A percentile compares a stretch with the other conserved stretches of the same genome.
These are phyloP conservation scores for Kwoniella heveanensis DNA, from an alignment of 768 basidiomycete genomes.

Conservation along the genomic window DNA sequence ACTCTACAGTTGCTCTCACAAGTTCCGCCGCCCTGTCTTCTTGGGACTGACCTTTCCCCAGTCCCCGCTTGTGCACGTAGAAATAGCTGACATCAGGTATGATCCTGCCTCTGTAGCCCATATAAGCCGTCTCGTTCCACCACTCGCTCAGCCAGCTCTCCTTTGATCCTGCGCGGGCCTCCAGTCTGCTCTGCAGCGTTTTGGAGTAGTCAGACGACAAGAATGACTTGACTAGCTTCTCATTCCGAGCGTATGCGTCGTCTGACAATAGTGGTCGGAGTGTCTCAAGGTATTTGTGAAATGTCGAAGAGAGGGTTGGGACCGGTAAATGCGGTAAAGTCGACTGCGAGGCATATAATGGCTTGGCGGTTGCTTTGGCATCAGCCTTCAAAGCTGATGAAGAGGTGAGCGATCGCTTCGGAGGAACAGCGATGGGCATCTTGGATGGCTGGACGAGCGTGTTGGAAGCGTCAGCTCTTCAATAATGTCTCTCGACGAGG, in stretches of 20 bases:
- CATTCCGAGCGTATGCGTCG: constrained; percentile 65
- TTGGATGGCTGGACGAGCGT: background rate
- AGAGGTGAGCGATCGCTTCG: constrained; percentile 9
- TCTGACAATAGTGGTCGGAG: constrained; percentile 75
- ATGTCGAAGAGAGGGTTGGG: constrained; percentile 77
- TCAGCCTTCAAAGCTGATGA: constrained; percentile 11
- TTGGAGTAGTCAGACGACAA: constrained; percentile 68
- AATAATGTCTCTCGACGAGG: too few species aligned
- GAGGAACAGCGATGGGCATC: constrained; percentile 13
- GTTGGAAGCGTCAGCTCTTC: too few species aligned
- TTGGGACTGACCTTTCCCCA: constrained; percentile 56
- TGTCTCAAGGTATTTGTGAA: constrained; percentile 83
- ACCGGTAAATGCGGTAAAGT: constrained; percentile 76
- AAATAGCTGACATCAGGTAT: constrained; percentile 93
- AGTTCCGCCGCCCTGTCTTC: constrained; percentile 77
- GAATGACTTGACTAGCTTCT: constrained; percentile 67
- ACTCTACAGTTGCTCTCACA: constrained; percentile 80
- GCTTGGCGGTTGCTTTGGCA: constrained; percentile 46
- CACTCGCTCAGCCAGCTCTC: constrained; percentile 92
- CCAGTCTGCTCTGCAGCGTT: constrained; percentile 75
- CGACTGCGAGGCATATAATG: constrained; percentile 69
- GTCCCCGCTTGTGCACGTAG: constrained; percentile 80
- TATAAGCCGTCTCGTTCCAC: constrained; percentile 95
- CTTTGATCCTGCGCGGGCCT: constrained; percentile 67
- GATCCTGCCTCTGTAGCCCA: constrained; percentile 85